Percentiles rank a stretch among this genome's conserved stretches.
These are phyloP conservation scores for Porphyrellus sp. DNA, from an alignment of 1,284 basidiomycete genomes.

Conservation along the genomic window DNA sequence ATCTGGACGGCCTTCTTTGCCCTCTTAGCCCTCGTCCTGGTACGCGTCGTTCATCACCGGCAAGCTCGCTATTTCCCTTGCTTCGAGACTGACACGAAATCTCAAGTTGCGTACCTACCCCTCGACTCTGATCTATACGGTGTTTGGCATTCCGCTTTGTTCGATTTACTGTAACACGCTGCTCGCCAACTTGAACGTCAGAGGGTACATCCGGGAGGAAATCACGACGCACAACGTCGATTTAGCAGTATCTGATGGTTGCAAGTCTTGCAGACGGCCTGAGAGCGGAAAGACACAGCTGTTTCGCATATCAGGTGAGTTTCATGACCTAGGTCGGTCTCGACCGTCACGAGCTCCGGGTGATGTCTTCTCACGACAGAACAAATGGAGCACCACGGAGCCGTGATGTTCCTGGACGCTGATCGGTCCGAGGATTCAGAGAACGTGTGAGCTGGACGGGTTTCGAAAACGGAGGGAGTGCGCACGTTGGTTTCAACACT, in stretches of 20 bases:
- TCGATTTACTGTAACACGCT: conserved; percentile 19
- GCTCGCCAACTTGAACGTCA: conserved; percentile 17
- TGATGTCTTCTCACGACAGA: not conserved
- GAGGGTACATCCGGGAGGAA: conserved; percentile 12
- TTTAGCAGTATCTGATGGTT: not conserved
- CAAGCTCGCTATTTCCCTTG: rapidly evolving
- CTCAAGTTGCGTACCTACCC: conserved; percentile 1
- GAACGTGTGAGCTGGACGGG: not conserved
- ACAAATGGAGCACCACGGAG: not conserved
- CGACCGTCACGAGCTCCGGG: not conserved
- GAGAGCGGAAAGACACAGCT: not conserved
- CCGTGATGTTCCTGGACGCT: not conserved
- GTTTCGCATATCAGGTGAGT: not conserved
- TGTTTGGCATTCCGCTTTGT: conserved; percentile 11
- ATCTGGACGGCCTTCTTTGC: not conserved
- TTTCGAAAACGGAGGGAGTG: too few relatives aligned
- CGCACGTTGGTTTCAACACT: too few relatives aligned
- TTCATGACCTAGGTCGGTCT: not conserved
- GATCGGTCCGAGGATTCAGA: not conserved
- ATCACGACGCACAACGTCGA: not conserved
- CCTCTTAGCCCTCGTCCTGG: not conserved
- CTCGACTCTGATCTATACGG: not conserved
- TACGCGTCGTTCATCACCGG: not conserved
- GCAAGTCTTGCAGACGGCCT: not conserved
- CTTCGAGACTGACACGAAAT: not conserved